phyloP scores from a whole-genome alignment of 129 eudicot genomes.

The Lactuca saligna region DNA sequence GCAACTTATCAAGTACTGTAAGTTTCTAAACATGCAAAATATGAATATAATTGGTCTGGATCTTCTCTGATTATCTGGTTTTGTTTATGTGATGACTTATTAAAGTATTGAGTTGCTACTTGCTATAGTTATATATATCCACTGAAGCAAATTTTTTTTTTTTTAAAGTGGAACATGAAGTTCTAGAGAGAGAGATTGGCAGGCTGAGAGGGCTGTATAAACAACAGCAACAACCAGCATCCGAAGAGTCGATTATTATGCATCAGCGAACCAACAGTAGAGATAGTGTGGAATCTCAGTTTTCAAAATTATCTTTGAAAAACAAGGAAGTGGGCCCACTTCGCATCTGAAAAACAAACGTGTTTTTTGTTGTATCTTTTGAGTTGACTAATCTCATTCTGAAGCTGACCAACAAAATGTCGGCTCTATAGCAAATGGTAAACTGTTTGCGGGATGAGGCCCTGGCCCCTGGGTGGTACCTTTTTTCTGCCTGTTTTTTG shows the following conservation, averaged over 20 bases:
- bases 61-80: neutral
- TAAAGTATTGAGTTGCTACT: neutral
- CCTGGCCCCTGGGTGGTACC: neutral
- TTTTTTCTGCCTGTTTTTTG: neutral
- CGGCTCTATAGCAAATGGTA: constrained; percentile 28
- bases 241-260: constrained; percentile 39
- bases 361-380: neutral
- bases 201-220: constrained; percentile 64
- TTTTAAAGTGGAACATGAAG: constrained; percentile 85
- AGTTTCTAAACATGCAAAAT: constrained; percentile 32
- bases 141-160: neutral
- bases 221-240: constrained; percentile 51
- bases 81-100: neutral
- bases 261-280: constrained; percentile 59
- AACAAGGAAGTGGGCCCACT: constrained; percentile 59
- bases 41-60: neutral
- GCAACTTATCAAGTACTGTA: constrained; percentile 81
- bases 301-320: constrained; percentile 64
- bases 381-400: constrained; percentile 7
- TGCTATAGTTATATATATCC: too few species aligned
- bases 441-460: constrained; percentile 21
- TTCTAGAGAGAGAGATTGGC: constrained; percentile 70
- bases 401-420: constrained; percentile 30
- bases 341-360: constrained; percentile 43
- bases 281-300: constrained; percentile 63